phyloP scores from a whole-genome alignment of 129 eudicot genomes.

The Helianthus tuberosus region DNA sequence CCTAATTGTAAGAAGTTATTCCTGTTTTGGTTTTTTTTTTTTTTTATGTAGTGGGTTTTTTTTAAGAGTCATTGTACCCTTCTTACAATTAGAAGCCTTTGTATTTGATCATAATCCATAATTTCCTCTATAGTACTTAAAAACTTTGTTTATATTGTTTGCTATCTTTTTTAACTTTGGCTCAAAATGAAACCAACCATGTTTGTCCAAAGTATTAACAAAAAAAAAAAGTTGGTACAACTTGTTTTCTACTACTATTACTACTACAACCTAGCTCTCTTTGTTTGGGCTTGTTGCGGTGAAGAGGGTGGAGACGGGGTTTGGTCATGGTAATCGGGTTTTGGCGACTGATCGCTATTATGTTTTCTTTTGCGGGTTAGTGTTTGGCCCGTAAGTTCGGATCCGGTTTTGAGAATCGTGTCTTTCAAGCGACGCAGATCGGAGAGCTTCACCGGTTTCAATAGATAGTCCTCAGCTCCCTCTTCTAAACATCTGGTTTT shows the following conservation, averaged over 20 bases:
- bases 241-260: neutral
- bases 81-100: too few species aligned
- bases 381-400: constrained; percentile 7
- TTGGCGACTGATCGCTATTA: constrained; percentile 12
- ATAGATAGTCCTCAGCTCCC: constrained; percentile 80
- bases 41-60: too few species aligned
- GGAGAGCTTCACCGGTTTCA: constrained; percentile 87
- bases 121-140: neutral
- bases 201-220: neutral
- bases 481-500: constrained; percentile 74
- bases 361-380: constrained; percentile 6
- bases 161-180: neutral
- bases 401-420: constrained; percentile 43
- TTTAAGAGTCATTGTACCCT: too few species aligned
- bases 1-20: too few species aligned
- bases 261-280: constrained; percentile 10
- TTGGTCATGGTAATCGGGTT: constrained; percentile 13
- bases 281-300: constrained; percentile 2
- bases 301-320: neutral
- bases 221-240: neutral
- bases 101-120: too few species aligned
- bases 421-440: constrained; percentile 75
- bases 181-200: neutral
- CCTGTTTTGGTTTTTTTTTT: too few species aligned
- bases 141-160: neutral